Evolutionary conservation across 1,284 basidiomycete species (phyloP).

Genomic region (Exobasidium rhododendri): DNA sequence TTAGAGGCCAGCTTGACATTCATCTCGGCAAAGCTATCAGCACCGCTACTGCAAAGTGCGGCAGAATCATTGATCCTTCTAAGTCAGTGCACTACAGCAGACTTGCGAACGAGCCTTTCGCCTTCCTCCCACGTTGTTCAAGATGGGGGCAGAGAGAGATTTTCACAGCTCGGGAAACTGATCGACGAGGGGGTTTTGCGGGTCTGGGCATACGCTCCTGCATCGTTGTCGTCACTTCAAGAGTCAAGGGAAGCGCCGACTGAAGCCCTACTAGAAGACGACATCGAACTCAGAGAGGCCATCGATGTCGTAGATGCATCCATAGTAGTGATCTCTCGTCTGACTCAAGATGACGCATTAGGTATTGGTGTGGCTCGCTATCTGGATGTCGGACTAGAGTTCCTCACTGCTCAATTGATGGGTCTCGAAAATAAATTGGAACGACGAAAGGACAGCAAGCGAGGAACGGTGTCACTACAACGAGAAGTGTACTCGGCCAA

Average conservation of each 20-base stretch:
- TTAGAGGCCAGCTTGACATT: not conserved
- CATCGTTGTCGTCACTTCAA: not conserved
- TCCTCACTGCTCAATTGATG: not conserved
- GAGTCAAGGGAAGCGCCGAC: not conserved
- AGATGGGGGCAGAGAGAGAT: not conserved
- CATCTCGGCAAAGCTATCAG: not conserved
- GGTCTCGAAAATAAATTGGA: not conserved
- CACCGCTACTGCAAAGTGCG: constrained; percentile 2
- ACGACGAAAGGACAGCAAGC: not conserved
- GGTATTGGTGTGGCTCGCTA: not conserved
- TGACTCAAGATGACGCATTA: not conserved
- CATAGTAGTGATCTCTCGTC: not conserved
- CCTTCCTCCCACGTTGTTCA: not conserved
- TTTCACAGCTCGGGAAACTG: not conserved
- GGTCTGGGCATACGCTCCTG: constrained; percentile 1
- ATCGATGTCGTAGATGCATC: constrained; percentile 3
- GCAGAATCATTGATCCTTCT: not conserved
- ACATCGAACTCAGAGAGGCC: not conserved
- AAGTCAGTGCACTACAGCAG: not conserved
- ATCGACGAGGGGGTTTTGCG: not conserved
- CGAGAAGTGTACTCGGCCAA: not conserved
- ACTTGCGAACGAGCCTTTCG: not conserved
- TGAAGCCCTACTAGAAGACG: not conserved
- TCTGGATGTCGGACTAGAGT: constrained; percentile 1
- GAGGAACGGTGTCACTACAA: not conserved